Conservation (phyloP, 164 flowering plant species). For the Annona squamosa region DNA sequence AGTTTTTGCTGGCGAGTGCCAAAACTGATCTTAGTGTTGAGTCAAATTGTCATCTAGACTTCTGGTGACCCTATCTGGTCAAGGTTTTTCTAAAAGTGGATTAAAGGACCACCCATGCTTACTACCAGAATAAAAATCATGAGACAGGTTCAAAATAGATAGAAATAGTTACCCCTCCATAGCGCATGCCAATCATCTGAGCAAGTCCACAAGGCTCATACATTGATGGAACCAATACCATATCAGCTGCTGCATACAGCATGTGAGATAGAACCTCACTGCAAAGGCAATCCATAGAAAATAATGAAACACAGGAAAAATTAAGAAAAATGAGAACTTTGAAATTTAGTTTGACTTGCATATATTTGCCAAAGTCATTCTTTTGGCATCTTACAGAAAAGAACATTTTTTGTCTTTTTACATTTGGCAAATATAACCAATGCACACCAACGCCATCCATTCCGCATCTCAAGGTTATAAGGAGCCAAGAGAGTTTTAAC, state of each 20-base stretch:
- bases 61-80: background rate
- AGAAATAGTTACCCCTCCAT: constrained; percentile 48
- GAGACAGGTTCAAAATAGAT: background rate
- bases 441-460: background rate
- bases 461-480: background rate
- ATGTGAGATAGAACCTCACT: constrained; percentile 69
- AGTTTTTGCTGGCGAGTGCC: background rate
- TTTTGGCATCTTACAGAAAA: background rate
- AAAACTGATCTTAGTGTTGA: background rate
- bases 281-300: constrained; percentile 6
- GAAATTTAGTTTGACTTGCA: background rate
- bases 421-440: background rate
- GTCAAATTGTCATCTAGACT: background rate
- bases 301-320: background rate
- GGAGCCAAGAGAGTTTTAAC: background rate
- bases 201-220: constrained; percentile 75
- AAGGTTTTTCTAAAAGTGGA: background rate
- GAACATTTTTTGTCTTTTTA: background rate
- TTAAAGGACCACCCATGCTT: background rate
- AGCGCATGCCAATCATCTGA: constrained; percentile 73
- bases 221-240: constrained; percentile 64
- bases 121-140: background rate
- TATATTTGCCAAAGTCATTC: background rate
- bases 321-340: background rate
- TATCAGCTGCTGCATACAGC: constrained; percentile 73